phyloP scores from a whole-genome alignment of 2,329 filamentous ascomycete species.

The Apiospora marii region DNA sequence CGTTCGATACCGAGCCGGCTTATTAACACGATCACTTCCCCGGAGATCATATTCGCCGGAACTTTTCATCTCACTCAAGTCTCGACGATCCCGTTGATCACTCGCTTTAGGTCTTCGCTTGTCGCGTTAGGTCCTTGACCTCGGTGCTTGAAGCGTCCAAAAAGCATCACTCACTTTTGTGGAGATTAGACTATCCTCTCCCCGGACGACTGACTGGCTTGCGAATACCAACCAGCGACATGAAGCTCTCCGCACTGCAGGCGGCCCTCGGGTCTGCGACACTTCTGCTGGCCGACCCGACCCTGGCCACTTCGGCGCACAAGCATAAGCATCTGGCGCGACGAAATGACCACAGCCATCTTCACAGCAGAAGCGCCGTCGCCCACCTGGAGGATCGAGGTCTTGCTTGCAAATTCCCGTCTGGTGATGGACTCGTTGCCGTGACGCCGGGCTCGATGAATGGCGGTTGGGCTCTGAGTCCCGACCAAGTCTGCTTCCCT shows the following conservation, averaged over 20 bases:
- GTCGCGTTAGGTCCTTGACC: constrained; percentile 1
- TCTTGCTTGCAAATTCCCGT: constrained; percentile 70
- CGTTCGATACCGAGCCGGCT: neutral
- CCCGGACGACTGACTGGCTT: neutral
- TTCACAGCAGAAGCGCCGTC: constrained; percentile 33
- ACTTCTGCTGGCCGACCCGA: constrained; percentile 32
- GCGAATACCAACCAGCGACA: constrained; percentile 4
- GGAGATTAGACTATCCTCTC: neutral
- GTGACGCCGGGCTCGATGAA: constrained; percentile 72
- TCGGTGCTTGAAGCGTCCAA: neutral
- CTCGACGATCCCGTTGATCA: constrained; percentile 24
- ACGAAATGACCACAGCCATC: constrained; percentile 45
- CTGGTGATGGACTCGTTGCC: constrained; percentile 69
- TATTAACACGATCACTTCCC: neutral
- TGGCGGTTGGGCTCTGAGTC: constrained; percentile 82
- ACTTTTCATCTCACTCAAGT: neutral
- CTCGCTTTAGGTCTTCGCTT: neutral
- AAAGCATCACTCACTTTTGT: constrained; percentile 6
- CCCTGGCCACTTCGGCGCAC: constrained; percentile 45
- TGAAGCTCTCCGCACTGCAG: constrained; percentile 7
- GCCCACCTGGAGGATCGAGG: constrained; percentile 58
- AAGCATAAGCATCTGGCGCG: constrained; percentile 46
- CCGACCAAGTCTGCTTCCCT: constrained; percentile 72
- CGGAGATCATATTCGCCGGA: neutral
- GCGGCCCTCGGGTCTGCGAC: constrained; percentile 12